phyloP scores from a whole-genome alignment of 768 basidiomycete species.

The Boletus vermiculosoides region DNA sequence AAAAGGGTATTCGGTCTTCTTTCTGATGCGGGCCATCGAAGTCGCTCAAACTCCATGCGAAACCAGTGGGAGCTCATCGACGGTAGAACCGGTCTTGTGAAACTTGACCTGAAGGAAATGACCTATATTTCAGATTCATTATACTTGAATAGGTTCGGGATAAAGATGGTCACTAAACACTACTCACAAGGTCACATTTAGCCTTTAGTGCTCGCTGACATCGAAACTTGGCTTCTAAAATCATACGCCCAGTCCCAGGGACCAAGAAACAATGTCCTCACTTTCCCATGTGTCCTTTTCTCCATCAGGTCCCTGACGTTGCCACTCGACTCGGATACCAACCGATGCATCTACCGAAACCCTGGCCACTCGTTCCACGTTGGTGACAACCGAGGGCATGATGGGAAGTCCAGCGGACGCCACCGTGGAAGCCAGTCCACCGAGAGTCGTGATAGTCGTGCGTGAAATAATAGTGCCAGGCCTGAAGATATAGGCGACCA shows the following conservation, averaged over 20 bases:
- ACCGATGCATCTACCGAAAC: constrained; percentile 29
- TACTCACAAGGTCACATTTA: not conserved
- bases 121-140: not conserved
- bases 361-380: constrained; percentile 19
- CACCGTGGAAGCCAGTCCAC: constrained; percentile 18
- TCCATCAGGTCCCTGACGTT: constrained; percentile 13
- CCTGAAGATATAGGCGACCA: constrained; percentile 23
- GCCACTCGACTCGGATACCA: constrained; percentile 29
- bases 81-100: too few relatives aligned
- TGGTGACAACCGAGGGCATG: constrained; percentile 24
- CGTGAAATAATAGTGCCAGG: constrained; percentile 18
- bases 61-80: not conserved
- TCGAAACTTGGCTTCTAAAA: not conserved
- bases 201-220: not conserved
- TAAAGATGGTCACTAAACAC: not conserved
- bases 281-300: constrained; percentile 29
- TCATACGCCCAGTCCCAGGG: constrained; percentile 22
- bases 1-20: not conserved
- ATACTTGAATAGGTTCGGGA: not conserved
- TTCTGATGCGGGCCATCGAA: not conserved
- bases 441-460: constrained; percentile 10
- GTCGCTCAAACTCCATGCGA: not conserved
- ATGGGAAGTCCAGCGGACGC: constrained; percentile 19
- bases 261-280: constrained; percentile 27
- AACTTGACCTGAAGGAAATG: not conserved